Evolutionary conservation across 805 yeast genomes (phyloP), one percentile per base, ranked within the genome.

Genomic region (Candida pseudofarinosa): DNA sequence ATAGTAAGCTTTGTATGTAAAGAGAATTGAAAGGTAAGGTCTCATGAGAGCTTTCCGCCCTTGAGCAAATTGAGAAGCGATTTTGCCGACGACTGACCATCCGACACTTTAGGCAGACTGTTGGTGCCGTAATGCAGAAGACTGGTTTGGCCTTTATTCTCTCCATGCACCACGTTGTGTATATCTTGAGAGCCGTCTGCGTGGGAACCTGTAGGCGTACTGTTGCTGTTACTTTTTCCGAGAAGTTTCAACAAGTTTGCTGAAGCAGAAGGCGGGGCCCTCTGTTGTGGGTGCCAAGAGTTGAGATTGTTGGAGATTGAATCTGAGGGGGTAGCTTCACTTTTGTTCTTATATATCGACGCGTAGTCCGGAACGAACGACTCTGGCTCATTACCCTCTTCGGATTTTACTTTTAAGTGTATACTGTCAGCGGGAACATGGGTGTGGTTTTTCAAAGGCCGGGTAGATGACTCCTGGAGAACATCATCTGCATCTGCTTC

Each of bases 31-130:
- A n/a, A n/a, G n/a, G n/a, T n/a, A n/a, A n/a, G n/a, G n/a, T n/a
- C n/a, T 3, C 33, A 16, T 15, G 16, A 16, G 32, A 28, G 13
- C 31, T 35, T 23, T 16, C 49, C 54, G 23, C 56, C 53, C 35
- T 49, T 58, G 4, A 57, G 48, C 19, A 59, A 38, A 41, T 46
- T 50, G n/a, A 59, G 49, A 20, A 58, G 46, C 35, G 52, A 59
- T 18, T 44, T 51, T 6, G 58, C 59, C 15, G 65, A 46, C 13
- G 34, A 32, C 15, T 32, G 28, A 23, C 28, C 28, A 10, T 23
- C 28, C 10, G 28, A 10, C 28, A 10, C 28, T 23, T 10, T 23
- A 23, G 28, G 10, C 6, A 10, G 28, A 23, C 10, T 6, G 28
- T 10, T 23, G 6, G 28, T 7, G 28, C 10, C 28, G 28, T 10